Percentiles rank a stretch among this genome's conserved stretches.
These are phyloP conservation scores for Ceratobasidium sp. DNA, from an alignment of 1,284 basidiomycete genomes.

Conservation along the genomic window DNA sequence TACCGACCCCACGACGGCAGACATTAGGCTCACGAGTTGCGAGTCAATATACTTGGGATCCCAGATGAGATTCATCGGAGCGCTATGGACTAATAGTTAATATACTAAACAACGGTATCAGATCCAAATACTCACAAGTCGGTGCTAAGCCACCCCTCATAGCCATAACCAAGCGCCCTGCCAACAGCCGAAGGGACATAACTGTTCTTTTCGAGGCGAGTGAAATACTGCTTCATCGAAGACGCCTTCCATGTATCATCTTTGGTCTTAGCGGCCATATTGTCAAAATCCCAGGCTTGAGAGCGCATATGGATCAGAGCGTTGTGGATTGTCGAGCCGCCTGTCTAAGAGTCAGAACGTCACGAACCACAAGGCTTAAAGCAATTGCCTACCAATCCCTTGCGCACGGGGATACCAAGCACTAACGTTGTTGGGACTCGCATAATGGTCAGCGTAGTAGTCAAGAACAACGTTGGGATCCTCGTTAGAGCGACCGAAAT, in stretches of 20 bases:
- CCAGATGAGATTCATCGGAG: no score
- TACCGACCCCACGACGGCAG: conserved; percentile 10
- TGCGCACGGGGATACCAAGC: conserved; percentile 37
- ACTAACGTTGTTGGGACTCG: conserved; percentile 11
- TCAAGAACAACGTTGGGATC: no score
- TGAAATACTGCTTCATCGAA: conserved; percentile 23
- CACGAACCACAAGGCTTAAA: neutral
- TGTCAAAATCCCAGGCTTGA: conserved; percentile 29
- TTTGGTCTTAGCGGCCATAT: neutral
- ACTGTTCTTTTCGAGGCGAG: conserved; percentile 20
- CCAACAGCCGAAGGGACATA: conserved; percentile 25
- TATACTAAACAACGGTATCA: no score
- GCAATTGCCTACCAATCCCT: neutral
- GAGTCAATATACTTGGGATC: conserved; percentile 17
- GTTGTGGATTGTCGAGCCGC: no score
- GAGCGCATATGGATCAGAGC: conserved; percentile 36
- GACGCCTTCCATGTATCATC: conserved; percentile 15
- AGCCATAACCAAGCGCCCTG: conserved; percentile 13
- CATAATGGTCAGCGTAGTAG: conserved; percentile 16
- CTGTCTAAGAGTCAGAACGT: neutral
- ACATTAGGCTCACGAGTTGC: conserved; percentile 7
- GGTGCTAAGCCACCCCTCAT: conserved; percentile 33
- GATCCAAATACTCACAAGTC: conserved; percentile 18
- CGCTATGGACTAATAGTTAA: no score
- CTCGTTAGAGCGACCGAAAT: conserved; percentile 35